Base-by-base conservation (phyloP, 2,329 filamentous ascomycete genomes). In the Septoria petroselini region DNA sequence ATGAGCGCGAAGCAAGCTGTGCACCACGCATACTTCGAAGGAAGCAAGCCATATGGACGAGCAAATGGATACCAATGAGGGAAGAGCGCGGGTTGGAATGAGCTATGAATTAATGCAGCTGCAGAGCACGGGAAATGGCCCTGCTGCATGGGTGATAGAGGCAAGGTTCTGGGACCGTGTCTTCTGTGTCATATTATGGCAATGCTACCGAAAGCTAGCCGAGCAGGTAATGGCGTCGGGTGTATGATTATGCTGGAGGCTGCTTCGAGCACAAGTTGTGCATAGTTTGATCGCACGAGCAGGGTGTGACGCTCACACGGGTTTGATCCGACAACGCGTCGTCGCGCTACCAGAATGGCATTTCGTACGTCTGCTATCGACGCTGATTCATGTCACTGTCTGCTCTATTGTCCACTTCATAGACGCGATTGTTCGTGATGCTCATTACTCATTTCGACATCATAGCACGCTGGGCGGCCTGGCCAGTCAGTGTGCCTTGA, bases 1-100 rank as follows among this genome's bases (percentile, higher is more conserved):
- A 88, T 95, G 61, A 94, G 88, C 5, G 90, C 91, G 44, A 95
- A 95, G 76, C 86, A 89, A 68, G 84, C 89, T 9, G 88, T 86
- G 66, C 77, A 83, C 61, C 90, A 95, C 67, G 84, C 86, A 7
- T 95, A 95, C 74, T 95, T 95, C 33, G 50, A 53, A 18, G 40
- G 29, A 34, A 48, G 37, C 27, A 47, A 53, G 21, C 35, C 31
- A 14, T 41, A 48, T 14, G 38, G 35, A 19, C 33, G 43, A 30
- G 33, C 33, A 17, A 38, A 46, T 8, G 43, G 43, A 15, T 39
- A 30, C 34, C 23, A 37, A 12, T 46, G 34, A 46, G 43, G 6
- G 15, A 3, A 9, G 19, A 15, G 12, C 19, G 17, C 29, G 21
- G 34, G n/a, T 14, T 30, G 33, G 27, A 33, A 42, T 17, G 43